Conservation (phyloP, 2,329 filamentous ascomycete species). For the Alternaria metachromatica region DNA sequence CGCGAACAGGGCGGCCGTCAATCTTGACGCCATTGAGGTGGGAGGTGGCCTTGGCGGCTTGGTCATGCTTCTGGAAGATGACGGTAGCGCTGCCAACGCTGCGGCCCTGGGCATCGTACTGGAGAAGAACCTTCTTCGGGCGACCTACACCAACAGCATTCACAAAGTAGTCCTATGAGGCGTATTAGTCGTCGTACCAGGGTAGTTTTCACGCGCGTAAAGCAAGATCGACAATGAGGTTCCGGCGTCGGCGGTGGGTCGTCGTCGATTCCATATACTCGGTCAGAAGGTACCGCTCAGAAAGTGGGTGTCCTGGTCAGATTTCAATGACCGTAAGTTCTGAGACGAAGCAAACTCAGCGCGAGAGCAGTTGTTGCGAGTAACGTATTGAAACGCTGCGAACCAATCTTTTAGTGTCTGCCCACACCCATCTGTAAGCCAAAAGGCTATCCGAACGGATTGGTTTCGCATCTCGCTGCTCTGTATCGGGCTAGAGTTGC, state of each 20-base stretch:
- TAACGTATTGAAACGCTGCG: constrained; percentile 19
- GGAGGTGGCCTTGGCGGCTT: constrained; percentile 82
- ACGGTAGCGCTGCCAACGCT: constrained; percentile 94
- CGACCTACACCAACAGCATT: constrained; percentile 86
- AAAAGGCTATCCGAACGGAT: constrained; percentile 16
- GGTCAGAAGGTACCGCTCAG: constrained; percentile 30
- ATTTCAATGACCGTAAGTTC: constrained; percentile 24
- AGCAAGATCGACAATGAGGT: constrained; percentile 32
- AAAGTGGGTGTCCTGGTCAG: constrained; percentile 33
- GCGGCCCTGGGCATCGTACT: constrained; percentile 88
- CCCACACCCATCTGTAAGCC: constrained; percentile 20
- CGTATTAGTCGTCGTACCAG: constrained; percentile 67
- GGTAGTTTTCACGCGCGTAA: constrained; percentile 39
- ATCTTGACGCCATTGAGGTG: constrained; percentile 88
- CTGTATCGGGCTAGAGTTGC: constrained; percentile 6
- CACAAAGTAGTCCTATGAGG: constrained; percentile 91
- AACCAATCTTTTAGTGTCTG: constrained; percentile 26
- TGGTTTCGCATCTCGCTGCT: constrained; percentile 23
- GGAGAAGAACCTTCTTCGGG: constrained; percentile 89
- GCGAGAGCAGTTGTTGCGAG: constrained; percentile 12
- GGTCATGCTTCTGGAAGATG: constrained; percentile 79
- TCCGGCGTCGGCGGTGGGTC: constrained; percentile 28
- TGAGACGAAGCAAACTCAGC: constrained; percentile 16
- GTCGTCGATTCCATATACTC: constrained; percentile 32
- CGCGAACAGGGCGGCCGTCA: constrained; percentile 90